These are phyloP conservation scores for Fraxinus velutina DNA, from an alignment of 305 asterid species.

Conservation along the genomic window DNA sequence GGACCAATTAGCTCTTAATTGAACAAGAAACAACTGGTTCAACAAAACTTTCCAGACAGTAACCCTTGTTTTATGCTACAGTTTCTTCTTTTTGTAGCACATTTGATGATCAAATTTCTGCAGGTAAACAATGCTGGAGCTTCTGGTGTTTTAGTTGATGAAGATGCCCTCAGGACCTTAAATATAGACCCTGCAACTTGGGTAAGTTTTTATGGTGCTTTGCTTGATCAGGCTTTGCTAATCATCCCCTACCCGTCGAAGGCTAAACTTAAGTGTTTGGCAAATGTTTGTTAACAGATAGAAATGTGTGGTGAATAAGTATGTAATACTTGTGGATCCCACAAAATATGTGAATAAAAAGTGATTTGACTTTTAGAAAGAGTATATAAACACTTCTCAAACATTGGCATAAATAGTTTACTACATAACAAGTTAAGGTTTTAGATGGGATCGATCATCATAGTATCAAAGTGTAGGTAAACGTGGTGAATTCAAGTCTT, in stretches of 20 bases:
- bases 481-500: background rate
- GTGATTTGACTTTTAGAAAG: background rate
- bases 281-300: background rate
- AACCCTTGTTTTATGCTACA: background rate
- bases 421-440: background rate
- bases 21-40: too few species aligned
- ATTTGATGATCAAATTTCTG: constrained; percentile 2
- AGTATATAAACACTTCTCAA: background rate
- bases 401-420: background rate
- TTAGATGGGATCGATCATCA: background rate
- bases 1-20: background rate
- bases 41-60: too few species aligned
- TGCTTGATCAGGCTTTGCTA: background rate
- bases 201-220: constrained; percentile 35
- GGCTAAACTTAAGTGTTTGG: background rate
- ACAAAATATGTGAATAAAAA: background rate
- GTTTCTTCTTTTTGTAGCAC: background rate
- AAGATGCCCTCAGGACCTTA: constrained; percentile 50
- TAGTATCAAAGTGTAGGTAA: background rate
- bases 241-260: background rate
- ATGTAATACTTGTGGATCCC: background rate
- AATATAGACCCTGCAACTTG: constrained; percentile 61
- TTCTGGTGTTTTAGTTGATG: constrained; percentile 71
- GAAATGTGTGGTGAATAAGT: background rate
- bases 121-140: constrained; percentile 85